Base-by-base conservation (phyloP, 1,139 yeast genomes). In the Magnusiomyces suaveolens region DNA sequence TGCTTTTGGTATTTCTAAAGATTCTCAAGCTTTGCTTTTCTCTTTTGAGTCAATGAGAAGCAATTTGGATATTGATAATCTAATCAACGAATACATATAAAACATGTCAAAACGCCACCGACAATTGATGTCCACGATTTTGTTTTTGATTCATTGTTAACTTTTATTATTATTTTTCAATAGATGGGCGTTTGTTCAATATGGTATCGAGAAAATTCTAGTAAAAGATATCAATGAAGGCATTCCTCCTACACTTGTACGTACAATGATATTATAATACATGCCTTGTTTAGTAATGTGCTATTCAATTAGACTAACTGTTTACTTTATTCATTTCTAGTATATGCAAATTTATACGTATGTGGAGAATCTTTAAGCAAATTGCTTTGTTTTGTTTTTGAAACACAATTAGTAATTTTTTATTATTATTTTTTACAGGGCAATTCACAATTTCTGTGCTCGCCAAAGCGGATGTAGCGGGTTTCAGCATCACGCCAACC, bases 381-480 rank as follows among this genome's bases (percentile, higher is more conserved):
- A 29, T 29, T 29, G 6, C 10, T 29, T 29, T 29, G 33, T 36
- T 36, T 36, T 36, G 16, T n/a, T 36, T 6, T 14, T 36, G 18
- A 36, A 29, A 8, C 12, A 10, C 18, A n/a, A 36, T n/a, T 36
- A 3, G 8, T 24, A 24, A 18, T 29, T 12, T 46, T 20, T 20
- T 20, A 12, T 21, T 43, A 25, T 2, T 43, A 20, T 21, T 14
- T 32, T 63, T 69, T 56, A 84, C 68, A 87, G 95, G 0, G 95
- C 96, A 2, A 86, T 92, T 60, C 94, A 90, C 74, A 90, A 90
- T 72, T 92, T 87, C 68, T 92, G 98, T 73, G 92, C 87, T 52
- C 14, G n/a, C 20, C 44, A 41, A 41, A 46, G 23, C 20, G 24
- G 24, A 14, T 8, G 21, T 20, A 12, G 16, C 14, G 36, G 36